phyloP scores from a whole-genome alignment of 345 rosid genomes.

The Diplotaxis tenuifolia region DNA sequence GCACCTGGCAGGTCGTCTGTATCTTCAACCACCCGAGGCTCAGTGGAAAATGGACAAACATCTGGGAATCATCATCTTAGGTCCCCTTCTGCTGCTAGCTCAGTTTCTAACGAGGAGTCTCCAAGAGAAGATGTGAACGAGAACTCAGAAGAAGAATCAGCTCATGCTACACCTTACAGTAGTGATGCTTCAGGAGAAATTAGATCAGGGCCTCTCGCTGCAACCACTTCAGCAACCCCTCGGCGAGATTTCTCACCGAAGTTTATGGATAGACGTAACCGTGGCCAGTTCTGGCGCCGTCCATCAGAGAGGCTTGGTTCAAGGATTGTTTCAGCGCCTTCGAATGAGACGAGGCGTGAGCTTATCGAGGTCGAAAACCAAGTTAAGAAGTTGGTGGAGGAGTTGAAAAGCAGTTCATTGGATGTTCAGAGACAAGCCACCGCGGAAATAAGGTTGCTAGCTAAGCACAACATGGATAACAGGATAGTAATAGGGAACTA shows the following conservation, averaged over 20 bases:
- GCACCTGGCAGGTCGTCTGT: slow-evolving; percentile 46
- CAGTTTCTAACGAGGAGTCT: slow-evolving; percentile 42
- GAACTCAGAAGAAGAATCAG: slow-evolving; percentile 57
- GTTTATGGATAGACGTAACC: slow-evolving; percentile 53
- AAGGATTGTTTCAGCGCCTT: slow-evolving; percentile 67
- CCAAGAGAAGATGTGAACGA: slow-evolving; percentile 60
- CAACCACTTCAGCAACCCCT: slow-evolving; percentile 43
- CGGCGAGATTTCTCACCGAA: slow-evolving; percentile 60
- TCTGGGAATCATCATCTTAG: slow-evolving; percentile 53
- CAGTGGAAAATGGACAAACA: slow-evolving; percentile 44
- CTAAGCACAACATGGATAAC: slow-evolving; percentile 85
- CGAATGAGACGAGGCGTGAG: slow-evolving; percentile 67
- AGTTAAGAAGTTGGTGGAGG: slow-evolving; percentile 72
- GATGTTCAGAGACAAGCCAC: slow-evolving; percentile 71
- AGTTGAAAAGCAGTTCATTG: slow-evolving; percentile 54
- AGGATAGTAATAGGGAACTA: slow-evolving; percentile 81
- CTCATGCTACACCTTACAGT: slow-evolving; percentile 56
- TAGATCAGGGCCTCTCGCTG: slow-evolving; percentile 48
- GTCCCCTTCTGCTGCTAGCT: slow-evolving; percentile 57
- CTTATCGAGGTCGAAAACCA: slow-evolving; percentile 72
- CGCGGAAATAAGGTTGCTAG: slow-evolving; percentile 60
- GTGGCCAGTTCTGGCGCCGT: slow-evolving; percentile 71
- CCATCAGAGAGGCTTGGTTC: slow-evolving; percentile 78
- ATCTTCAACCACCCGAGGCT: slow-evolving; percentile 54
- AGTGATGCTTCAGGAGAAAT: slow-evolving; percentile 83